Conservation (phyloP, 768 basidiomycete species). For the Termitomyces sp. region DNA sequence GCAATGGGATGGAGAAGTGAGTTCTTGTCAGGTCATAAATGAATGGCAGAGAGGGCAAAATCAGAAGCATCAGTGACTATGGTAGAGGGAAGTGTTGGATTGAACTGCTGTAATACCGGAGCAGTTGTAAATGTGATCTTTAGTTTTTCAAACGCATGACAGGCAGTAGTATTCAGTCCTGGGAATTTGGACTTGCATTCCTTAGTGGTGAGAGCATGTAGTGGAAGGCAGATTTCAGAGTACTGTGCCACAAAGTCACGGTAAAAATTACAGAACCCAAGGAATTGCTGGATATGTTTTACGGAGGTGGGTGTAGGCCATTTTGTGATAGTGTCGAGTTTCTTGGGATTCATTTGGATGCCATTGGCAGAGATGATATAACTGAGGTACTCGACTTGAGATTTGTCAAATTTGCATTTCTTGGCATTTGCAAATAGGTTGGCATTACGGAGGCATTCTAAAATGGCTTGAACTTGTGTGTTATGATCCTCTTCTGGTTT, state of each 20-base stretch:
- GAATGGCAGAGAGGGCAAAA: conserved; percentile 11
- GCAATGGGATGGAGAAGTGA: conserved; percentile 24
- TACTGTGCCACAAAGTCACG: no score
- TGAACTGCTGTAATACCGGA: no score
- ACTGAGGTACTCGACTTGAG: conserved; percentile 16
- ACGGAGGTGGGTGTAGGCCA: conserved; percentile 3
- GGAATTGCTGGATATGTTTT: no score
- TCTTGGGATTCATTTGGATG: conserved; percentile 31
- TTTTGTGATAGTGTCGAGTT: conserved; percentile 27
- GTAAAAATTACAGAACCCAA: no score
- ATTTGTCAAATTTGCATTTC: conserved; percentile 27
- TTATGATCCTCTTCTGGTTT: neutral
- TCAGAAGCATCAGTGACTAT: neutral
- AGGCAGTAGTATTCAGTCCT: neutral
- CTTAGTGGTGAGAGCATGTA: neutral
- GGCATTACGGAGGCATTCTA: conserved; percentile 22
- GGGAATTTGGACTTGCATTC: neutral
- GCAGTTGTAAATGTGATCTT: conserved; percentile 15
- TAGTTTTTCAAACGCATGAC: neutral
- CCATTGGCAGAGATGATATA: conserved; percentile 16
- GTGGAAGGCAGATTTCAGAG: neutral
- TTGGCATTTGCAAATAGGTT: conserved; percentile 22
- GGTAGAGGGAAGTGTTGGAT: conserved; percentile 3
- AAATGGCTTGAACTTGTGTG: neutral
- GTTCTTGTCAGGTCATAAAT: conserved; percentile 20